phyloP scores from a whole-genome alignment of 495 filamentous ascomycete species.

The Daldinia vernicosa region DNA sequence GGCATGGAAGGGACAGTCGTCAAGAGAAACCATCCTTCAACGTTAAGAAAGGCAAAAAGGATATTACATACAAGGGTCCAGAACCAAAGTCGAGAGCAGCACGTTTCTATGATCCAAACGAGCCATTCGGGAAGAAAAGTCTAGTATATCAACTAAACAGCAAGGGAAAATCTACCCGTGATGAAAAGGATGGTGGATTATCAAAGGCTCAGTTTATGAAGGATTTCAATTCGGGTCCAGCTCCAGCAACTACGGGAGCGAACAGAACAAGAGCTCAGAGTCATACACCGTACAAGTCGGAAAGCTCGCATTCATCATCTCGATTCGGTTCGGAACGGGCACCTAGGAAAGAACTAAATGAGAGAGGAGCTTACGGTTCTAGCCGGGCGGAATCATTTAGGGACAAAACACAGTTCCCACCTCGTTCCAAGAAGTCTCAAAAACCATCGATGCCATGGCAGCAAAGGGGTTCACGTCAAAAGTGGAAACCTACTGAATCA shows the following conservation, averaged over 20 bases:
- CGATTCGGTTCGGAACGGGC: too few relatives aligned
- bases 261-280: neutral
- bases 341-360: too few relatives aligned
- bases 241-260: neutral
- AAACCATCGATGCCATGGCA: too few relatives aligned
- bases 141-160: conserved; percentile 53
- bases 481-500: too few relatives aligned
- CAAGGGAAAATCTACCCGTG: neutral
- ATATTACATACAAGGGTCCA: conserved; percentile 49
- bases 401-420: too few relatives aligned
- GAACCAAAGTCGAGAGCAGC: conserved; percentile 48
- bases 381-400: too few relatives aligned
- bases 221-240: conserved; percentile 24
- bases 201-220: conserved; percentile 30
- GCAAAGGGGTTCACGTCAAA: too few relatives aligned
- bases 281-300: too few relatives aligned
- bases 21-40: conserved; percentile 43
- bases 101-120: conserved; percentile 54
- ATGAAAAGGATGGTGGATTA: conserved; percentile 4
- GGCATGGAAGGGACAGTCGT: too few relatives aligned
- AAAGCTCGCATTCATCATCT: too few relatives aligned
- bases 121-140: conserved; percentile 56
- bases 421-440: too few relatives aligned
- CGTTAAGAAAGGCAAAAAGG: conserved; percentile 58
- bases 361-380: too few relatives aligned